A percentile compares a stretch with the other conserved stretches of the same genome.
Evolutionary conservation across 345 rosid species (phyloP).

Genomic region (Populus tremula): DNA sequence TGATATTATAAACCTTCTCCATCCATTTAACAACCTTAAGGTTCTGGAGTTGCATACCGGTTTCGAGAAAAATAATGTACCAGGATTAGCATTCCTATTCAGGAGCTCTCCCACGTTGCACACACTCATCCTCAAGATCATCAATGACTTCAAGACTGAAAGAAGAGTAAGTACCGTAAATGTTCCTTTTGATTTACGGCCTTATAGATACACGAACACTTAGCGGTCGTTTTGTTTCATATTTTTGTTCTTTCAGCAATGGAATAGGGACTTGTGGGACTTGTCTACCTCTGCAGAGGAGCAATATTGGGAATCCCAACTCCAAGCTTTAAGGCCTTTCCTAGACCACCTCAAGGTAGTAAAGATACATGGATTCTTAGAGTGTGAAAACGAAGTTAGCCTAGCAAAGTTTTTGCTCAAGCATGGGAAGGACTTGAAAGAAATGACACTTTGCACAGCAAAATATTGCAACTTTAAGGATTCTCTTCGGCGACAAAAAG

Average conservation of each 20-base stretch:
- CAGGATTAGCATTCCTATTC: constrained; percentile 57
- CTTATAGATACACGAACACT: too few species aligned
- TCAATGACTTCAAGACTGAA: constrained; percentile 49
- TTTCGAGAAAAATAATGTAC: constrained; percentile 48
- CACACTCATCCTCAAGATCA: constrained; percentile 54
- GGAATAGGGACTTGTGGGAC: constrained; percentile 76
- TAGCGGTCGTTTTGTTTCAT: background rate
- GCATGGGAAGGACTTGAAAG: constrained; percentile 72
- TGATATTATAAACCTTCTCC: constrained; percentile 28
- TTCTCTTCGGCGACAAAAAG: constrained; percentile 55
- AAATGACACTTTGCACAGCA: constrained; percentile 58
- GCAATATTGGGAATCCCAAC: constrained; percentile 68
- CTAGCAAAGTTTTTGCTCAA: constrained; percentile 68
- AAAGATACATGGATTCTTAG: constrained; percentile 69
- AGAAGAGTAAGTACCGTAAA: constrained; percentile 43
- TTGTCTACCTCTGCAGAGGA: constrained; percentile 54
- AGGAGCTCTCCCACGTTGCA: constrained; percentile 54
- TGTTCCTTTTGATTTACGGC: background rate
- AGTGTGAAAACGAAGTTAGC: constrained; percentile 72
- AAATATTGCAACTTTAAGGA: constrained; percentile 46
- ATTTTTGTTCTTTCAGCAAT: constrained; percentile 43
- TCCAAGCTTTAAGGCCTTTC: constrained; percentile 46
- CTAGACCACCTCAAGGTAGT: constrained; percentile 56
- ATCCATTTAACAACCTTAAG: constrained; percentile 51
- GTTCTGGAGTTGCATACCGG: constrained; percentile 53